phyloP scores from a whole-genome alignment of 2,329 filamentous ascomycete genomes.

The Rachicladosporium sp. region DNA sequence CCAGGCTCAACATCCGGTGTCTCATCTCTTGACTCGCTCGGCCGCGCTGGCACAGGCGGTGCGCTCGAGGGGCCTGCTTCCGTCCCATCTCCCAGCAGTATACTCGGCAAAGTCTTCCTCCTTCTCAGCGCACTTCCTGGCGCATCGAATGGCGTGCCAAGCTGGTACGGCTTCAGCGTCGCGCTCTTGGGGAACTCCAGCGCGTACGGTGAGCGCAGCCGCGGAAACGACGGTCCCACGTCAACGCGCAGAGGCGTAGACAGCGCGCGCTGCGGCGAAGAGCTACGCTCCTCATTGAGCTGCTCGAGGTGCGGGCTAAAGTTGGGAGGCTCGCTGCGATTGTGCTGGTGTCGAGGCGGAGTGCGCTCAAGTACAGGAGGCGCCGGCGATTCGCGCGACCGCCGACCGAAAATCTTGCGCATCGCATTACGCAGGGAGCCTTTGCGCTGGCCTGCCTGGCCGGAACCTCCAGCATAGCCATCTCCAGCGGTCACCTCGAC shows the following conservation, averaged over 20 bases:
- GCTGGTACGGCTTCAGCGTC: constrained; percentile 23
- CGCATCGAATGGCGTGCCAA: constrained; percentile 21
- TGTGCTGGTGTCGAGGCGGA: constrained; percentile 19
- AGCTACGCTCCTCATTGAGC: neutral
- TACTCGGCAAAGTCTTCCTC: constrained; percentile 22
- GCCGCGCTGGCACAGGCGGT: constrained; percentile 3
- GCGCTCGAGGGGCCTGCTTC: constrained; percentile 8
- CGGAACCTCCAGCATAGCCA: no score
- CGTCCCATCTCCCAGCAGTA: constrained; percentile 17
- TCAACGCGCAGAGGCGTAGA: constrained; percentile 13
- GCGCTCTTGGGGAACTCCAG: constrained; percentile 26
- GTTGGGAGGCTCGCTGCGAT: constrained; percentile 18
- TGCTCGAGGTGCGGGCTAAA: constrained; percentile 11
- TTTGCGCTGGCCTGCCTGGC: constrained; percentile 11
- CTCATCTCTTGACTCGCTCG: neutral
- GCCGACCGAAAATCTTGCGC: constrained; percentile 24
- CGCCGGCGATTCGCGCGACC: constrained; percentile 14
- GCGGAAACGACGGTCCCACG: constrained; percentile 7
- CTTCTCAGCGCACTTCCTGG: constrained; percentile 15
- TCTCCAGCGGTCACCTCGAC: no score
- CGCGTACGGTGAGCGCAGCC: constrained; percentile 21
- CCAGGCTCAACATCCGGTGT: constrained; percentile 6
- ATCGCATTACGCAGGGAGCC: constrained; percentile 25
- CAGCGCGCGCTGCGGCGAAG: constrained; percentile 9
- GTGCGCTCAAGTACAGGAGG: constrained; percentile 4